phyloP scores from a whole-genome alignment of 2,329 filamentous ascomycete genomes.

The Botryotinia convoluta region DNA sequence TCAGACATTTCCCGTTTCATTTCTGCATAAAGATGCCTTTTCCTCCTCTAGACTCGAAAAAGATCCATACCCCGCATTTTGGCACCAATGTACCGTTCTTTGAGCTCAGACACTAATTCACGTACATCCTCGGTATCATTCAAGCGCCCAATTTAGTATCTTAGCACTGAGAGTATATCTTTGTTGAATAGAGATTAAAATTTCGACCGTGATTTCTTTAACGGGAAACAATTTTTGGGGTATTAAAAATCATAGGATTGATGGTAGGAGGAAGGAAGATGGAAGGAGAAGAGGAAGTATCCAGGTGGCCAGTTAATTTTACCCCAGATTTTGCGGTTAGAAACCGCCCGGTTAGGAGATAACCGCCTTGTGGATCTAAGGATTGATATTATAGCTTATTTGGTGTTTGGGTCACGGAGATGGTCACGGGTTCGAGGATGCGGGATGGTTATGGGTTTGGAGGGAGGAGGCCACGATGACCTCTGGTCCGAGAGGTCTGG shows the following conservation, averaged over 20 bases:
- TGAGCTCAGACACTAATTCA: slow-evolving; percentile 2
- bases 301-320: background rate
- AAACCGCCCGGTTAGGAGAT: background rate
- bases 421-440: no score
- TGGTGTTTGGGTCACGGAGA: background rate
- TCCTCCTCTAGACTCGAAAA: background rate
- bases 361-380: background rate
- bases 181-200: background rate
- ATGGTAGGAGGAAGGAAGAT: background rate
- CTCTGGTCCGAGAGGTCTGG: background rate
- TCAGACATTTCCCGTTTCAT: background rate
- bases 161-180: background rate
- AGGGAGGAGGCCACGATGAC: background rate
- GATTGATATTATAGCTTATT: background rate
- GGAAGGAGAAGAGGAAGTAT: background rate
- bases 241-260: background rate
- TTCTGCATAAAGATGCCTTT: background rate
- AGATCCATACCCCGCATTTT: background rate
- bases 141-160: background rate
- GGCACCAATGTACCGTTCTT: background rate
- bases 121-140: background rate
- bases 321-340: background rate
- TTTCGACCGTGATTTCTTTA: background rate
- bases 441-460: background rate
- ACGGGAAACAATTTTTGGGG: background rate